Conservation (phyloP, 331 rosid genomes). For the Acacia concinna region DNA sequence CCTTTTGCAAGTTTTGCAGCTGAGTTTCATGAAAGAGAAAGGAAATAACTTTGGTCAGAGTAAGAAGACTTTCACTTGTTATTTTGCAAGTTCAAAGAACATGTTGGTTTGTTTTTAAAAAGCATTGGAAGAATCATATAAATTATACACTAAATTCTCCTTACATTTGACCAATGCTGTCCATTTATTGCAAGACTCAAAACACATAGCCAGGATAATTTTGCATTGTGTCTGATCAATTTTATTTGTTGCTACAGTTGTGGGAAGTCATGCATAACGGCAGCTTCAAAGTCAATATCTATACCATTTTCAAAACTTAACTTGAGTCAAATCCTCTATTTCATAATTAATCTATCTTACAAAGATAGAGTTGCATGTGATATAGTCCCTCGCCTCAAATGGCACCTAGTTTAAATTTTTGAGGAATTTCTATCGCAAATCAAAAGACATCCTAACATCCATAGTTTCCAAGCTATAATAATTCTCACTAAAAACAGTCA, state of each 20-base stretch:
- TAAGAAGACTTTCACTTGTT: background rate
- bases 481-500: background rate
- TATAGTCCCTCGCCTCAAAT: background rate
- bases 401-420: background rate
- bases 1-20: background rate
- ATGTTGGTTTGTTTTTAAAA: background rate
- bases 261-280: background rate
- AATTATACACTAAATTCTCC: background rate
- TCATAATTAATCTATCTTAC: background rate
- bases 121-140: background rate
- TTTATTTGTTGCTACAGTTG: background rate
- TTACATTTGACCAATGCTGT: background rate
- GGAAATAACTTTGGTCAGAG: background rate
- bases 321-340: background rate
- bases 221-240: background rate
- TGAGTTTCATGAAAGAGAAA: background rate
- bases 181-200: background rate
- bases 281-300: background rate
- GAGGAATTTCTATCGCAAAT: background rate
- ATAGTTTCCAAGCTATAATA: background rate
- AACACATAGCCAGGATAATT: background rate
- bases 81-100: background rate
- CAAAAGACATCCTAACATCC: background rate
- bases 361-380: background rate
- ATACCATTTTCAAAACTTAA: background rate